These are phyloP conservation scores for Choiromyces venosus DNA, from an alignment of 495 filamentous ascomycete species.

Conservation along the genomic window DNA sequence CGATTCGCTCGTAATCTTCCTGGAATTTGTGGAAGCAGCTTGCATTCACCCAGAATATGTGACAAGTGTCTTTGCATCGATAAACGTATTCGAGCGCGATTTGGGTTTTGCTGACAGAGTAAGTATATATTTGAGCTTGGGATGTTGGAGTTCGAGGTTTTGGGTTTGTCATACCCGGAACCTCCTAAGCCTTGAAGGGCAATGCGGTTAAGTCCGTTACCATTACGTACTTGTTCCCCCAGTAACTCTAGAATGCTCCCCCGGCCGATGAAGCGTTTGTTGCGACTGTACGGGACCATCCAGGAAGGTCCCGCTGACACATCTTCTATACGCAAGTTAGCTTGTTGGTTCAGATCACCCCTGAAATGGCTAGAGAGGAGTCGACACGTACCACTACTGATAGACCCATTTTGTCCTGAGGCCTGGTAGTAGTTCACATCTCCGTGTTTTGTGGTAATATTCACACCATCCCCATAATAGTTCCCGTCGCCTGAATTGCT, in stretches of 20 bases:
- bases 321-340: not conserved
- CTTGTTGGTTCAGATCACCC: not conserved
- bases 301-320: not conserved
- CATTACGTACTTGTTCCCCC: not conserved
- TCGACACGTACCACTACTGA: not conserved
- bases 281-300: slow-evolving; percentile 19
- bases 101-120: slow-evolving; percentile 15
- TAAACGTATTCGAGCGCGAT: slow-evolving; percentile 20
- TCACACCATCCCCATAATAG: not conserved
- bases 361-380: not conserved
- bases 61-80: not conserved
- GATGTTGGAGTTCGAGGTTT: not conserved
- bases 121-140: not conserved
- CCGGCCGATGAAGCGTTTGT: slow-evolving; percentile 9
- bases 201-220: not conserved
- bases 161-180: slow-evolving; percentile 13
- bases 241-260: slow-evolving; percentile 10
- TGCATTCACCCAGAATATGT: slow-evolving; percentile 15
- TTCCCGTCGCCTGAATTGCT: not conserved
- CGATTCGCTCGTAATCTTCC: slow-evolving; percentile 7
- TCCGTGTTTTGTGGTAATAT: not conserved
- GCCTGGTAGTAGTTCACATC: not conserved
- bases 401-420: not conserved
- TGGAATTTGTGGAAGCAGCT: slow-evolving; percentile 6
- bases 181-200: slow-evolving; percentile 19